Percentiles rank a stretch among this genome's conserved stretches.
phyloP scores from a whole-genome alignment of 2,329 filamentous ascomycete species.

The Fusarium sacchari region DNA sequence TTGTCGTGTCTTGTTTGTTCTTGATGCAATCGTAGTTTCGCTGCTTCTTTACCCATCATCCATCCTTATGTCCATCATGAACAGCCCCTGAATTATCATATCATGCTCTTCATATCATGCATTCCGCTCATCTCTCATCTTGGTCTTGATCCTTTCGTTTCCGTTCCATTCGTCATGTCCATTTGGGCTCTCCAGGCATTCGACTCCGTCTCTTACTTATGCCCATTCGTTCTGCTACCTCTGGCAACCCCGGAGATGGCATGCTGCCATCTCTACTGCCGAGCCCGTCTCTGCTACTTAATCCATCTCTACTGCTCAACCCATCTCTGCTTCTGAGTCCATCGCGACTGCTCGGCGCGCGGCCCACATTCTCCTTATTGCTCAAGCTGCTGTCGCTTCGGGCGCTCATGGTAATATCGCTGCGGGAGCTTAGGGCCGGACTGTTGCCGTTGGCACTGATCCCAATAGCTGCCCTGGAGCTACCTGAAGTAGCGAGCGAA shows the following conservation, averaged over 20 bases:
- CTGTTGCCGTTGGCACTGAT: conserved; percentile 32
- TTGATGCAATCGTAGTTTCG: conserved; percentile 1
- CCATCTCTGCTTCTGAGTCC: conserved; percentile 37
- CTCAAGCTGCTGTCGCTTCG: conserved; percentile 54
- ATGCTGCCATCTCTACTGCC: conserved; percentile 19
- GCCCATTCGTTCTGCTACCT: conserved; percentile 21
- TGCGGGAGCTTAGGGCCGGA: conserved; percentile 23
- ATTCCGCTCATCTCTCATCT: conserved; percentile 7
- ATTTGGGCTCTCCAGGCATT: conserved; percentile 42
- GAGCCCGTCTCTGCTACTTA: conserved; percentile 23
- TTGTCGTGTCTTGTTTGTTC: conserved; percentile 3
- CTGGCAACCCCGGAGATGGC: conserved; percentile 26
- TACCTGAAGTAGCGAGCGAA: conserved; percentile 46
- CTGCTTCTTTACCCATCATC: not conserved
- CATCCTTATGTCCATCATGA: conserved; percentile 26
- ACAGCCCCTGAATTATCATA: conserved; percentile 7
- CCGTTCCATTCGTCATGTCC: conserved; percentile 30
- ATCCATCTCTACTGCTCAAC: conserved; percentile 31
- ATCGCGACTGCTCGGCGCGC: conserved; percentile 40
- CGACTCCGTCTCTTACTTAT: conserved; percentile 42
- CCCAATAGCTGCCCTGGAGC: conserved; percentile 28
- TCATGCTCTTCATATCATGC: conserved; percentile 23
- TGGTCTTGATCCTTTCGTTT: not conserved
- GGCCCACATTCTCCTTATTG: conserved; percentile 52
- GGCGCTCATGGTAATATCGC: conserved; percentile 47